Evolutionary conservation across 257 asterid genomes (phyloP).

Genomic region (Lavandula angustifolia): DNA sequence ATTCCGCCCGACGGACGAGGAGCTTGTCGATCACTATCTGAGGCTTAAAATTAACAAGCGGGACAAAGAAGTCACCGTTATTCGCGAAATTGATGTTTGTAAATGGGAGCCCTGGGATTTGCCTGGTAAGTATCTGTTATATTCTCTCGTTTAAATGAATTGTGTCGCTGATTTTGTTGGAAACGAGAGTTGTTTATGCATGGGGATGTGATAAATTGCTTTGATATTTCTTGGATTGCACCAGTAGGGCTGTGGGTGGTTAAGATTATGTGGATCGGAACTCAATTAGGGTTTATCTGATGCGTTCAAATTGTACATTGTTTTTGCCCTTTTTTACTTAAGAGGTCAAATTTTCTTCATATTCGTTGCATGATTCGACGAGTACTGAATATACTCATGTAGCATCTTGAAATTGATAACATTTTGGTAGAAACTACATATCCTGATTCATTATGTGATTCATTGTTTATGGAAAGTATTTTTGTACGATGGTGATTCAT

Average conservation of each 20-base stretch:
- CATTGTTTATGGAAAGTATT: background rate
- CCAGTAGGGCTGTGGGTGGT: conserved; percentile 2
- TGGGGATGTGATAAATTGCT: conserved; percentile 1
- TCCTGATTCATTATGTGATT: background rate
- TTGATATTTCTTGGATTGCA: conserved; percentile 10
- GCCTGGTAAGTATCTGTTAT: conserved; percentile 48
- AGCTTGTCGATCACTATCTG: conserved; percentile 76
- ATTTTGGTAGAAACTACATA: background rate
- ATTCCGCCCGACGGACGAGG: conserved; percentile 92
- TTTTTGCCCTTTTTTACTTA: background rate
- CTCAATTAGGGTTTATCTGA: conserved; percentile 20
- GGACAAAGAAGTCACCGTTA: conserved; percentile 59
- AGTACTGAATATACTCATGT: background rate
- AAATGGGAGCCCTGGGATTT: conserved; percentile 83
- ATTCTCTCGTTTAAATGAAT: background rate
- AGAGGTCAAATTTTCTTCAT: no score
- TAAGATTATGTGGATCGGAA: conserved; percentile 22
- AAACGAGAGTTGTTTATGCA: background rate
- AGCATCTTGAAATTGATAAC: background rate
- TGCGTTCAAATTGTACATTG: background rate
- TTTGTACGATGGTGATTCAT: background rate
- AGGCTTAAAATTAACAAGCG: conserved; percentile 65
- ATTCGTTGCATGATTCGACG: background rate
- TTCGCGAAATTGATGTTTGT: conserved; percentile 89
- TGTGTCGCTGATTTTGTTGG: background rate